Evolutionary conservation across 192 early-diverging fungal species (phyloP).

Genomic region (Physocladia obscura): DNA sequence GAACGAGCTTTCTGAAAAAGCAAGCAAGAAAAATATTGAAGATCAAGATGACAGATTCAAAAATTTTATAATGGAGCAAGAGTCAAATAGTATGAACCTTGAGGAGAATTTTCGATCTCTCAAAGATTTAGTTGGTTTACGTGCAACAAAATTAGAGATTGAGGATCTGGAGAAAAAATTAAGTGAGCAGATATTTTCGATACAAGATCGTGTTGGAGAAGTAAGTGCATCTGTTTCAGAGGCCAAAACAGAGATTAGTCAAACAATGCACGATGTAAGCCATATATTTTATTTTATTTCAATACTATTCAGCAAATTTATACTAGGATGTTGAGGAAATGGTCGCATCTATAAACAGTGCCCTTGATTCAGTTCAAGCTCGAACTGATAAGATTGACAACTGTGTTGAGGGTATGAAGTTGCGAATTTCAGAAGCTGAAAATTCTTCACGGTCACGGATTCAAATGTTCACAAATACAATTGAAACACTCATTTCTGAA

Average conservation of each 20-base stretch:
- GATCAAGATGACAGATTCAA: slow-evolving; percentile 34
- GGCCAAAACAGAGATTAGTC: slow-evolving; percentile 28
- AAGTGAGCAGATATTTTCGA: not conserved
- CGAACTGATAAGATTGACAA: slow-evolving; percentile 28
- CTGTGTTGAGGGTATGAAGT: slow-evolving; percentile 28
- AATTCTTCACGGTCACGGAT: slow-evolving; percentile 14
- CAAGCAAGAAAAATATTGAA: slow-evolving; percentile 8
- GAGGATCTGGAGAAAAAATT: slow-evolving; percentile 27
- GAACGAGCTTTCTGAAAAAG: slow-evolving; percentile 12
- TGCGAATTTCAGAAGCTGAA: slow-evolving; percentile 29
- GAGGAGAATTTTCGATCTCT: slow-evolving; percentile 20
- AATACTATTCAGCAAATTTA: not conserved
- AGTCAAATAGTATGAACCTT: slow-evolving; percentile 14
- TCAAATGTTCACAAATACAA: slow-evolving; percentile 14
- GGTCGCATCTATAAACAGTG: slow-evolving; percentile 30
- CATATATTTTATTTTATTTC: not conserved
- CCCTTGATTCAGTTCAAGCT: slow-evolving; percentile 26
- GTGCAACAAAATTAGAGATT: slow-evolving; percentile 28
- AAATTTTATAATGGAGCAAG: slow-evolving; percentile 14
- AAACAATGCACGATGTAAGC: slow-evolving; percentile 29
- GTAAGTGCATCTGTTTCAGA: slow-evolving; percentile 13
- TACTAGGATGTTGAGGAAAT: slow-evolving; percentile 34
- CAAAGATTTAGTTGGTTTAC: not conserved
- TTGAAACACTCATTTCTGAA: slow-evolving; percentile 23
- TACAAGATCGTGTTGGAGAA: slow-evolving; percentile 22